Base-by-base conservation (phyloP, 495 filamentous ascomycete species). In the Zalerion maritima region DNA sequence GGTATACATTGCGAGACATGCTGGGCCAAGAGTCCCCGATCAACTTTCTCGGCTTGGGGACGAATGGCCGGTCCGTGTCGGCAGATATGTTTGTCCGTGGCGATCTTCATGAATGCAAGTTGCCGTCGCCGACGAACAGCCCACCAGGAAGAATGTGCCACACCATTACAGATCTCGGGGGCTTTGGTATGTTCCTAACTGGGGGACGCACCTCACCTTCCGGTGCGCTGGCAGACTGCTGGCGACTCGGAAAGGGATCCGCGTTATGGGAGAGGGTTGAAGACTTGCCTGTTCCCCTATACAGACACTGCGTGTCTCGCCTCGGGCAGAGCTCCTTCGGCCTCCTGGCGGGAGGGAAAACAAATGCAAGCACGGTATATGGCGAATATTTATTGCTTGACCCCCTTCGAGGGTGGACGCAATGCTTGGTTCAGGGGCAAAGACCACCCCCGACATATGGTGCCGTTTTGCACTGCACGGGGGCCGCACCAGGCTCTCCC, bases 171-270 rank as follows among this genome's bases (percentile, higher is more conserved):
- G 50, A 63, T 20, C 38, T 81, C 6, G 58, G 52, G 14, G 42
- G 49, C 26, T 46, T 45, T 3, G 58, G 60, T 20, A 66, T 58
- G 32, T 46, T 93, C 6, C 51, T 93, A 11, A 69, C 75, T n/a
- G 84, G 85, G 11, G 86, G 86, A 9, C 61, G 86, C 26, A 63
- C 67, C 8, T 86, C 81, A 5, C 86, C 86, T 2, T 62, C 73
- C 10, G 61, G 57, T 13, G 70, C 67, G 3, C 40, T 80, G 5
- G 47, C 53, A 11, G 78, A 86, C 50, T 84, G 80, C 42, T 93
- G 82, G 81, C 31, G 81, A 1, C 59, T 71, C 21, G 48, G 64
- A 30, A 62, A 60, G 26, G 60, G 57, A 15, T 11, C 19, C 2
- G 52, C 46, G 13, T 30, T 37, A 7, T 94, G 81, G 82, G 57